Conservation (phyloP, 1,284 basidiomycete genomes). For the Trichosporon asahii region DNA sequence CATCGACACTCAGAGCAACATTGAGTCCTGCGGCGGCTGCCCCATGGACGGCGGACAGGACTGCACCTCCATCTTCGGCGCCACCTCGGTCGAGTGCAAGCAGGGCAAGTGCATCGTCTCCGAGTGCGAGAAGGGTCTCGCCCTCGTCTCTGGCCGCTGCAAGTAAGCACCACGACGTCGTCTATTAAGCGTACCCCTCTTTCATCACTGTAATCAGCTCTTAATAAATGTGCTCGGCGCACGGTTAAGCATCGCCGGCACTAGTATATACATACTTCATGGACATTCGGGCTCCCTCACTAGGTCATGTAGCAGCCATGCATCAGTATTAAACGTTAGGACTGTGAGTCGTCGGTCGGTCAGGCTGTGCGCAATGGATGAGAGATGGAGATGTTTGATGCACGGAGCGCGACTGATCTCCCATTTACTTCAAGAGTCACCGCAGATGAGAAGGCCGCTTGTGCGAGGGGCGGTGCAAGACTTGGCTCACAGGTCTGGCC, state of each 20-base stretch:
- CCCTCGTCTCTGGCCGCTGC: slow-evolving; percentile 1
- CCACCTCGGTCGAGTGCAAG: slow-evolving; percentile 13
- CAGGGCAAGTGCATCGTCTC: slow-evolving; percentile 23
- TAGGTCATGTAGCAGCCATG: not conserved
- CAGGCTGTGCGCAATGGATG: not conserved
- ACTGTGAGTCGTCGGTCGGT: not conserved
- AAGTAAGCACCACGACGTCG: not conserved
- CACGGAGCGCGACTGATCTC: not conserved
- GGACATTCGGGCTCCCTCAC: not conserved
- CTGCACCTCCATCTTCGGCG: slow-evolving; percentile 20
- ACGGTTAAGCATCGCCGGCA: not conserved
- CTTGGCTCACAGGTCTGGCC: not conserved
- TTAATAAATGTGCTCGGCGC: not conserved
- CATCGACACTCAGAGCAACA: slow-evolving; percentile 6
- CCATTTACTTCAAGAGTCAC: not conserved
- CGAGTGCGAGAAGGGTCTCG: slow-evolving; percentile 8
- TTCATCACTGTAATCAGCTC: not conserved
- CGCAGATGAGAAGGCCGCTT: not conserved
- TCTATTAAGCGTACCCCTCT: not conserved
- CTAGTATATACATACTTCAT: not conserved
- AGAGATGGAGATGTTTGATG: not conserved
- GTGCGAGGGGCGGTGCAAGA: not conserved
- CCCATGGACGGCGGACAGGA: slow-evolving; percentile 14
- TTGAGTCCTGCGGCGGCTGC: slow-evolving; percentile 6
- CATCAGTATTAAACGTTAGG: not conserved